phyloP scores from a whole-genome alignment of 208 protist species.

The Leishmania arabica region DNA sequence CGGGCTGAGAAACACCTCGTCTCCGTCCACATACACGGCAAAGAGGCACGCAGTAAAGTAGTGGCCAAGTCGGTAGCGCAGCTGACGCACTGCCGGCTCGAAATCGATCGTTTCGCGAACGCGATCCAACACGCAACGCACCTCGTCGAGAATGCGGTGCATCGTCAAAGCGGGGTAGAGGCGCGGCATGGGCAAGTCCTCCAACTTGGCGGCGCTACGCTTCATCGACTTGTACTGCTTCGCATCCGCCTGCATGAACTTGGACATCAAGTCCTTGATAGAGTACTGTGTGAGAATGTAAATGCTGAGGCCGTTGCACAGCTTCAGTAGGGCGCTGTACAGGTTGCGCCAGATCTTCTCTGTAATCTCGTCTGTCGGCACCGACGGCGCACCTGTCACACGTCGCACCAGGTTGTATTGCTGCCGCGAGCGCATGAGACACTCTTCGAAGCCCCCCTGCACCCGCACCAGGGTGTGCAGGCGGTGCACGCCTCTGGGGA shows the following conservation, averaged over 20 bases:
- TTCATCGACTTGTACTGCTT: constrained; percentile 36
- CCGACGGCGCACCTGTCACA: constrained; percentile 41
- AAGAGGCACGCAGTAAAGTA: constrained; percentile 52
- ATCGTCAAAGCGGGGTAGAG: constrained; percentile 35
- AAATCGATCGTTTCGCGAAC: constrained; percentile 20
- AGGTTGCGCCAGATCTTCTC: constrained; percentile 10
- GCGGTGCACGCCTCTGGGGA: constrained; percentile 29
- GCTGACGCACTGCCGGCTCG: constrained; percentile 27
- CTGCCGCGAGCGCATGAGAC: constrained; percentile 5
- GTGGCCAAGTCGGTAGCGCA: constrained; percentile 32
- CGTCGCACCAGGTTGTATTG: constrained; percentile 39
- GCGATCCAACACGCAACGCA: neutral
- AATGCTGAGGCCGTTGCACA: constrained; percentile 40
- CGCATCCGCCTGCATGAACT: constrained; percentile 27
- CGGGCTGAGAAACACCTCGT: constrained; percentile 41
- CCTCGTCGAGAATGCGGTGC: constrained; percentile 22
- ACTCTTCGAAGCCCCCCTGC: constrained; percentile 11
- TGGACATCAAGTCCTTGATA: constrained; percentile 6
- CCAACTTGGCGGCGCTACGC: constrained; percentile 13
- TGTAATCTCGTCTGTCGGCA: constrained; percentile 16
- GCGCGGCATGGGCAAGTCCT: constrained; percentile 16
- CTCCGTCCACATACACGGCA: constrained; percentile 41
- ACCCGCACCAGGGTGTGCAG: constrained; percentile 25
- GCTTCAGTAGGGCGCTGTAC: constrained; percentile 15
- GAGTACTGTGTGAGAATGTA: constrained; percentile 14